These are phyloP conservation scores for Alternaria sp. DNA, from an alignment of 2,329 filamentous ascomycete genomes.

Conservation along the genomic window DNA sequence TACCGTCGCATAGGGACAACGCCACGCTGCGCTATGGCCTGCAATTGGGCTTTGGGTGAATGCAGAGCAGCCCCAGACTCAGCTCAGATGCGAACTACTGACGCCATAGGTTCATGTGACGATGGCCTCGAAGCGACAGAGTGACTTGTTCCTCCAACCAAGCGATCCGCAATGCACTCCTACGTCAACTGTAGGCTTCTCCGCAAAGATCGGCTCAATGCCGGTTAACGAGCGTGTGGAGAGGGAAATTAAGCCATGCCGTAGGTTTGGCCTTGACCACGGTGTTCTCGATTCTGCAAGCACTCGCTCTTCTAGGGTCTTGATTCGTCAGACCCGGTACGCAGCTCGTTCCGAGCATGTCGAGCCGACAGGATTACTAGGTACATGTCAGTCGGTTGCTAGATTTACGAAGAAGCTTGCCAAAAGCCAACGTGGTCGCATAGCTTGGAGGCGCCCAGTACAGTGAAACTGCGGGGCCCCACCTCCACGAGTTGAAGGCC, in stretches of 20 bases:
- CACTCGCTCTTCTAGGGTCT: not conserved
- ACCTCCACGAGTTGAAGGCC: slow-evolving; percentile 21
- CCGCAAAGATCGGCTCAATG: not conserved
- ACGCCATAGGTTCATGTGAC: slow-evolving; percentile 13
- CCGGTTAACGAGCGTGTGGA: not conserved
- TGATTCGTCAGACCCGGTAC: not conserved
- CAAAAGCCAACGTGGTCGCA: not conserved
- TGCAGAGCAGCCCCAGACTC: not conserved
- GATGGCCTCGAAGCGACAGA: not conserved
- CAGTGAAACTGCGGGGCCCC: slow-evolving; percentile 38
- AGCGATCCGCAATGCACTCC: not conserved
- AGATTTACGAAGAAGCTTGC: not conserved
- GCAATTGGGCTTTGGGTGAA: slow-evolving; percentile 7
- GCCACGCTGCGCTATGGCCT: slow-evolving; percentile 1
- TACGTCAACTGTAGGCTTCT: not conserved
- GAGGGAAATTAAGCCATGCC: not conserved
- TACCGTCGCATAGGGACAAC: not conserved
- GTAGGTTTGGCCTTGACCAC: not conserved
- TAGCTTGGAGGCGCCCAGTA: slow-evolving; percentile 1
- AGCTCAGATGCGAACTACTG: not conserved
- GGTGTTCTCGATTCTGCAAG: not conserved
- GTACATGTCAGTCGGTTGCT: not conserved
- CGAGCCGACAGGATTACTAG: not conserved
- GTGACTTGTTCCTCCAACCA: not conserved
- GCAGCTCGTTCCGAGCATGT: not conserved